Conservation (phyloP, 2,329 filamentous ascomycete genomes). For the Botrytis galanthina region DNA sequence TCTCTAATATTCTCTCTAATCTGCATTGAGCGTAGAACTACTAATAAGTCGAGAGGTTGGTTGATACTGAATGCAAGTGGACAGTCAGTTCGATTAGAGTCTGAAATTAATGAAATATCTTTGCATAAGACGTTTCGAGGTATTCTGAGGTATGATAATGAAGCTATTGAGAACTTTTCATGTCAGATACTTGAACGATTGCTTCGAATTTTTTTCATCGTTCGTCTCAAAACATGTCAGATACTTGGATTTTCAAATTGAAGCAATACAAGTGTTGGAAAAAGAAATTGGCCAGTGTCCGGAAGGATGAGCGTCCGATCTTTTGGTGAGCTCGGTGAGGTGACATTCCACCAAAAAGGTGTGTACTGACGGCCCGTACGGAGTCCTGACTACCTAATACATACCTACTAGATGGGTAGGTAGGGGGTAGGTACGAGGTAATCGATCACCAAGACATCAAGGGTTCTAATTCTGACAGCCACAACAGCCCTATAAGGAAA, state of each 20-base stretch:
- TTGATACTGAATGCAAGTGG: neutral
- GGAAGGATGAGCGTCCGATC: constrained; percentile 30
- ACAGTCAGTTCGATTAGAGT: neutral
- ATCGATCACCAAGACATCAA: constrained; percentile 2
- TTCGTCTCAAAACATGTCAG: constrained; percentile 11
- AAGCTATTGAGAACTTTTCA: constrained; percentile 1
- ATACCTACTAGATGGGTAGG: neutral
- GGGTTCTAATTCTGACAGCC: constrained; percentile 16
- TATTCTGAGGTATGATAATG: constrained; percentile 5
- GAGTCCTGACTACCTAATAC: neutral
- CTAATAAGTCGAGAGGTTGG: neutral
- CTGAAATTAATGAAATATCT: constrained; percentile 7
- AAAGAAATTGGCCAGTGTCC: constrained; percentile 27
- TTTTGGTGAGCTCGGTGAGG: constrained; percentile 1
- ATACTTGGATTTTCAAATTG: neutral
- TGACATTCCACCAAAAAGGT: neutral
- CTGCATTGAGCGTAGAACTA: neutral
- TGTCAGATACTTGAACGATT: neutral
- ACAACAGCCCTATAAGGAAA: constrained; percentile 13
- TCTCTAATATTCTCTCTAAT: neutral
- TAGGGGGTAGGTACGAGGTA: neutral
- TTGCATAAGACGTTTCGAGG: constrained; percentile 1
- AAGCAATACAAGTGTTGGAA: constrained; percentile 16
- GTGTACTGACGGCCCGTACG: neutral
- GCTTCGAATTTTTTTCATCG: neutral